Base-by-base conservation (phyloP, 1,139 yeast genomes). In the Zygoascus hellenicus region DNA sequence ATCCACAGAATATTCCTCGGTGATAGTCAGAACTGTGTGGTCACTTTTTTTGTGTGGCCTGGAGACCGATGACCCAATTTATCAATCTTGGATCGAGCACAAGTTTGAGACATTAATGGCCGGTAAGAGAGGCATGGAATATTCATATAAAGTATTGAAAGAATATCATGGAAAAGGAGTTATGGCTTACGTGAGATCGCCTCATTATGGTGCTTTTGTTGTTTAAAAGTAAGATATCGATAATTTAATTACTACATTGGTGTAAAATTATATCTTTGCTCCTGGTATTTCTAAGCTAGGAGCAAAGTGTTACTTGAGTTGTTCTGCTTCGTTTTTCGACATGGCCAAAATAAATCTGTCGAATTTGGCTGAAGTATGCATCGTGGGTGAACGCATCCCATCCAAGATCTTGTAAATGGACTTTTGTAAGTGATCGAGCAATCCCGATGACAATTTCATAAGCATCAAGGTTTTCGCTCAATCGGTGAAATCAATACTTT, bases 61-160 rank as follows among this genome's bases (percentile, higher is more conserved):
- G 15, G 39, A 36, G 16, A n/a, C 39, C n/a, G 6, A 36, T 9
- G 39, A 36, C 30, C 39, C 39, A 9, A 11, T 36, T 36, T 15
- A 36, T n/a, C 39, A 36, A 19, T n/a, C 13, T 6, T 36, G 39
- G 39, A 36, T 36, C 16, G n/a, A n/a, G 4, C 39, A 22, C 13
- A n/a, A 36, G 16, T 36, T 36, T 17, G 17, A n/a, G 16, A 15
- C 39, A 16, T 14, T 36, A 11, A 36, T 9, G 11, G n/a, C 5
- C n/a, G 29, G 16, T 16, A 22, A 17, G 16, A 16, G 11, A 10
- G 30, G 28, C n/a, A 6, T 22, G 10, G 17, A 36, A 28, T 16
- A 36, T 9, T 26, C 39, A 3, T 28, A 22, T 3, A 26, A 36
- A 11, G 39, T 36, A 3, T n/a, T 36, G 5, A n/a, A n/a, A 9